A percentile compares a stretch with the other conserved stretches of the same genome.
These are phyloP conservation scores for Prosopis cineraria DNA, from an alignment of 306 rosid species.

Conservation along the genomic window DNA sequence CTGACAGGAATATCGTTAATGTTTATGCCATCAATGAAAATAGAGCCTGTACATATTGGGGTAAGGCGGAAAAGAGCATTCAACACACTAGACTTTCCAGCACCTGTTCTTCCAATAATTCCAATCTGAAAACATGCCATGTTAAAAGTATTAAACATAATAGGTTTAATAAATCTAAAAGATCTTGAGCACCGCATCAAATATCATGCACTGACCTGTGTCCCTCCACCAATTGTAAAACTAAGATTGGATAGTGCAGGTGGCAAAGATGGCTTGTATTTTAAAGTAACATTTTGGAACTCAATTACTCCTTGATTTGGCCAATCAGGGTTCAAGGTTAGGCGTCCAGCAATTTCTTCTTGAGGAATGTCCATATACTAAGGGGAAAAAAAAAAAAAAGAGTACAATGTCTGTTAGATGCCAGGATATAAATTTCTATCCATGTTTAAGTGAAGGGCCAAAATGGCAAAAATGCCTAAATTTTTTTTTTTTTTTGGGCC, in stretches of 20 bases:
- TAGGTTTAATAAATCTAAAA: slow-evolving; percentile 4
- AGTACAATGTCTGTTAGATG: slow-evolving; percentile 34
- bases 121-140: slow-evolving; percentile 68
- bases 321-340: slow-evolving; percentile 62
- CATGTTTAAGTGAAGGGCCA: background rate
- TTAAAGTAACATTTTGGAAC: slow-evolving; percentile 81
- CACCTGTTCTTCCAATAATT: slow-evolving; percentile 95
- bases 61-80: slow-evolving; percentile 89
- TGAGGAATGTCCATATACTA: slow-evolving; percentile 92
- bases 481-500: too few relatives aligned
- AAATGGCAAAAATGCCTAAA: too few relatives aligned
- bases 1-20: slow-evolving; percentile 69
- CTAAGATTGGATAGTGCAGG: slow-evolving; percentile 76
- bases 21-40: slow-evolving; percentile 72
- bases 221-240: slow-evolving; percentile 76
- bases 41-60: slow-evolving; percentile 68
- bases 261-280: slow-evolving; percentile 85
- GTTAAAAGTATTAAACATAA: slow-evolving; percentile 22
- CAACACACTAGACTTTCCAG: slow-evolving; percentile 95
- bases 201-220: slow-evolving; percentile 54
- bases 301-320: slow-evolving; percentile 77
- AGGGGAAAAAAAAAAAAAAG: too few relatives aligned
- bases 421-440: slow-evolving; percentile 13
- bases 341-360: slow-evolving; percentile 72
- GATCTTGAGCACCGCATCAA: slow-evolving; percentile 14